phyloP scores from a whole-genome alignment of 208 protist genomes.

The Crithidia thermophila region DNA sequence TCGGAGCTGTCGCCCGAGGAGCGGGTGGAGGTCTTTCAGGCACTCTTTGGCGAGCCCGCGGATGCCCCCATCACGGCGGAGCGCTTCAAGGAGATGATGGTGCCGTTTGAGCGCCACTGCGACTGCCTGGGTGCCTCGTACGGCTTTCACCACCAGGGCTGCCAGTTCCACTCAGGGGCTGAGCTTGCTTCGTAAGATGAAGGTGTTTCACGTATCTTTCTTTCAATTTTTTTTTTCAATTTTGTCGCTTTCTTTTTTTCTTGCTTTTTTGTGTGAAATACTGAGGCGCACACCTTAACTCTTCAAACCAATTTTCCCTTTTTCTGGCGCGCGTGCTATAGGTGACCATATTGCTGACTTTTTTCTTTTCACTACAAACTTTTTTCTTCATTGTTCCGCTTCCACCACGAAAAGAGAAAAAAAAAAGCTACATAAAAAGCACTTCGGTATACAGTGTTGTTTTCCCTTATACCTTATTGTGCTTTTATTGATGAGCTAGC shows the following conservation, averaged over 20 bases:
- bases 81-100: conserved; percentile 32
- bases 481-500: not conserved
- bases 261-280: not conserved
- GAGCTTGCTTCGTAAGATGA: conserved; percentile 1
- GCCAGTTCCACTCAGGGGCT: not conserved
- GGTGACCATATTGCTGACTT: not conserved
- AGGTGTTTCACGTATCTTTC: not conserved
- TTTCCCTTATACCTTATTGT: not conserved
- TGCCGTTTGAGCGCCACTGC: conserved; percentile 30
- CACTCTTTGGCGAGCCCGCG: conserved; percentile 21
- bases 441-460: too few relatives aligned
- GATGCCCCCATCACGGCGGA: conserved; percentile 26
- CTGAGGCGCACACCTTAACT: too few relatives aligned
- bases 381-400: conserved; percentile 21
- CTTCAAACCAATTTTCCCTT: not conserved
- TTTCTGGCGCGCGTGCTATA: not conserved
- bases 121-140: conserved; percentile 40
- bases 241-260: not conserved
- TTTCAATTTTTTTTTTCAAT: not conserved
- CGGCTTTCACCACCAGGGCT: conserved; percentile 33
- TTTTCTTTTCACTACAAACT: conserved; percentile 7
- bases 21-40: conserved; percentile 19
- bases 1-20: conserved; percentile 25
- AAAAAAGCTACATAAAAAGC: too few relatives aligned
- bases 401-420: too few relatives aligned